Evolutionary conservation across 371 early-diverging fungal species (phyloP).

Genomic region (Syncephalis fuscata): DNA sequence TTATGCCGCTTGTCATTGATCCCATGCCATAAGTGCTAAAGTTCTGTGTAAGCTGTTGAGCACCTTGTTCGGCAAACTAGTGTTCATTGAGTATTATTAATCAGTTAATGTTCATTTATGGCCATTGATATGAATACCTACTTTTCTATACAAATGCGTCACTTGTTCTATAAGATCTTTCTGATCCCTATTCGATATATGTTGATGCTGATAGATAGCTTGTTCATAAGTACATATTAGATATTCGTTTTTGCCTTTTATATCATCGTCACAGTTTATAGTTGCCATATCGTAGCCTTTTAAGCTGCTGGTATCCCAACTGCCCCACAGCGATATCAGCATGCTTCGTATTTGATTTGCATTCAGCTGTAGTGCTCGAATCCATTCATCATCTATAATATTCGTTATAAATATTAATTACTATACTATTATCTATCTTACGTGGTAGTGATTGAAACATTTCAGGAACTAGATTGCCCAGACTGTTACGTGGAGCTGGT

Average conservation of each 20-base stretch:
- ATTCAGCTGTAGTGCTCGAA: constrained; percentile 35
- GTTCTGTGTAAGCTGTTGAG: constrained; percentile 22
- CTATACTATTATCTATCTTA: constrained; percentile 1
- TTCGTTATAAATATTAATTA: constrained; percentile 6
- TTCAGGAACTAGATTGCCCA: constrained; percentile 65
- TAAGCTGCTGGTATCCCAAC: constrained; percentile 5
- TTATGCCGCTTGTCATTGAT: constrained; percentile 27
- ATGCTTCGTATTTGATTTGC: constrained; percentile 39
- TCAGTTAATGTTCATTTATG: neutral
- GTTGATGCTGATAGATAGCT: constrained; percentile 4
- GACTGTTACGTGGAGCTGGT: constrained; percentile 81
- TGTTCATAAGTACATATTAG: constrained; percentile 3
- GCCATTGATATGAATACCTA: too few relatives aligned
- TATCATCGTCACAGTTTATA: constrained; percentile 1
- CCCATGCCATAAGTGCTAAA: constrained; percentile 32
- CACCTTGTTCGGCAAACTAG: constrained; percentile 26
- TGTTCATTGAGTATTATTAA: neutral
- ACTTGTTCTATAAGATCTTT: too few relatives aligned
- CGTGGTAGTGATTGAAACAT: constrained; percentile 16
- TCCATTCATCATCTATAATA: constrained; percentile 9
- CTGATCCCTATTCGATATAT: neutral
- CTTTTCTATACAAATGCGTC: too few relatives aligned
- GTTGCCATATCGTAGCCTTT: constrained; percentile 1
- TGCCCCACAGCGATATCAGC: constrained; percentile 16
- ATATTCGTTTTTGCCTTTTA: neutral